Evolutionary conservation across 352 stramenopile species (phyloP), one percentile per base, ranked within the genome.

Genomic region (Phytophthora constricta): DNA sequence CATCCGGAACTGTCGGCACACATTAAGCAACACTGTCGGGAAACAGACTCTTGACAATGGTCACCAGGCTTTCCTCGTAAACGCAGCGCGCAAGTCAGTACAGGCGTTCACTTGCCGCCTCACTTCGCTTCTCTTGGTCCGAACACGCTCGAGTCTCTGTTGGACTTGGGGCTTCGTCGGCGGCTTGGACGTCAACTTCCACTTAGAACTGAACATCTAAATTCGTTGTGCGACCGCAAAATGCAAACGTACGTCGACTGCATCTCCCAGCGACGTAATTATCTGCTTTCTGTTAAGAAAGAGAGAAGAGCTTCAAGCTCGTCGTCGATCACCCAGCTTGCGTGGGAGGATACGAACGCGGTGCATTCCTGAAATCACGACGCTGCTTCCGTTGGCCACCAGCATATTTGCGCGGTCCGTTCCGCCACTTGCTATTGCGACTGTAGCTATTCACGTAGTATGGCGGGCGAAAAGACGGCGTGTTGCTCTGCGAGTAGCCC

Each of bases 361-460:
- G 48, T 20, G 34, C 54, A 19, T 72, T 76, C 4, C 68, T 74
- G 49, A 74, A 71, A 43, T 70, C 74, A 59, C 62, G 66, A 10
- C 66, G 70, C 17, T 74, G 61, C 39, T 83, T 85, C 20, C 74
- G 47, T 55, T 85, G 79, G 8, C 76, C 76, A 25, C 79, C 79
- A 22, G 76, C 71, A 53, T 85, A 85, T 47, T 83, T 84, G 56
- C 79, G 76, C 19, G 79, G 79, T 0, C 70, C 73, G 14, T 70
- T 62, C 5, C 80, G 74, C 80, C 80, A 90, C 20, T 86, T 84
- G 26, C 84, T 76, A 23, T 72, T 78, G 34, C 76, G 74, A 20
- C 69, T 76, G 57, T 82, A 87, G 27, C 72, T 79, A 37, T 74
- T 79, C 22, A 72, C 65, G 52, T 80, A 84, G 51, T 80, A 83